Conservation (phyloP, 192 early-diverging fungal genomes). For the Chytriomyces sp. region DNA sequence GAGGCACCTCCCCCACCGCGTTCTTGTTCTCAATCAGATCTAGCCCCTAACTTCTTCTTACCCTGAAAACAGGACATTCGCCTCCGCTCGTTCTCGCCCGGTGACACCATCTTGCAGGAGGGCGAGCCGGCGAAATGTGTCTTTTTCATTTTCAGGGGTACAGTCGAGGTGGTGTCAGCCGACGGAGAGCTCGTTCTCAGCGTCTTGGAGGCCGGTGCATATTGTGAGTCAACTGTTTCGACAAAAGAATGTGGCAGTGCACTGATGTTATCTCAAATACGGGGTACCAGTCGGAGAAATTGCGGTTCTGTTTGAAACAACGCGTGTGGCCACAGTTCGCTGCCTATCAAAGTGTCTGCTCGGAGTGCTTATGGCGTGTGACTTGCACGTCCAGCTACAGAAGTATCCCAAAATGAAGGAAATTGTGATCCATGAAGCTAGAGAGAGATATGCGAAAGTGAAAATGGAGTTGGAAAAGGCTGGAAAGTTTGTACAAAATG, state of each 20-base stretch:
- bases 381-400: conserved; percentile 53
- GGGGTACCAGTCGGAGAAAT: conserved; percentile 58
- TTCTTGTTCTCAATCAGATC: not conserved
- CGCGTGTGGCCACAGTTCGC: conserved; percentile 66
- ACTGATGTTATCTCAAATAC: conserved; percentile 10
- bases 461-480: conserved; percentile 38
- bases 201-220: conserved; percentile 43
- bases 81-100: conserved; percentile 53
- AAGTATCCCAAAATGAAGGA: conserved; percentile 67
- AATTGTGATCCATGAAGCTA: conserved; percentile 59
- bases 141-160: conserved; percentile 74
- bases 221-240: conserved; percentile 40
- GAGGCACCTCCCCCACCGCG: too few relatives aligned
- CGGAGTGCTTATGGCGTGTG: conserved; percentile 64
- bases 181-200: conserved; percentile 54
- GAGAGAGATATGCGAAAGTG: conserved; percentile 55
- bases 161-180: conserved; percentile 62
- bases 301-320: conserved; percentile 50
- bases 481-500: conserved; percentile 24
- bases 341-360: conserved; percentile 67
- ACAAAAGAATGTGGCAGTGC: not conserved
- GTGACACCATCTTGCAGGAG: conserved; percentile 58
- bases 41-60: not conserved
- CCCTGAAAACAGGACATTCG: conserved; percentile 32
- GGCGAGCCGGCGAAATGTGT: conserved; percentile 69